Conservation (phyloP, 805 yeast genomes). For the Kluyveromyces lactis region DNA sequence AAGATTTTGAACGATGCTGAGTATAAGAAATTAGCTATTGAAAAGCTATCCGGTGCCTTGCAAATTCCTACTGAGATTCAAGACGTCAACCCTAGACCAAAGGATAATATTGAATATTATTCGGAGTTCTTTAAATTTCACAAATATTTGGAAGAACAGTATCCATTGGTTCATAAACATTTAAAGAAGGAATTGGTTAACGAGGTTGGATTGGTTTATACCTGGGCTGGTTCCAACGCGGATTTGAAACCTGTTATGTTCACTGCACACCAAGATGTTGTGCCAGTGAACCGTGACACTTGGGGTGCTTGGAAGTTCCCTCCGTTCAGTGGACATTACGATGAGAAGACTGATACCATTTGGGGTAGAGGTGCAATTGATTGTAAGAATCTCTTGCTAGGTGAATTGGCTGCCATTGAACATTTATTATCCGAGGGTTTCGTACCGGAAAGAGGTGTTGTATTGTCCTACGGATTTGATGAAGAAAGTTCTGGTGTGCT, state of each 20-base stretch:
- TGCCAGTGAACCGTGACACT: slow-evolving; percentile 63
- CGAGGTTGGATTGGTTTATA: slow-evolving; percentile 54
- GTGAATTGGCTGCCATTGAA: slow-evolving; percentile 60
- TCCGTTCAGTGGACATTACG: slow-evolving; percentile 61
- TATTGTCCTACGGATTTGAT: slow-evolving; percentile 68
- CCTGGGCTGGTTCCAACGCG: slow-evolving; percentile 51
- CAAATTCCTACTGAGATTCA: slow-evolving; percentile 54
- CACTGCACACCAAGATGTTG: slow-evolving; percentile 81
- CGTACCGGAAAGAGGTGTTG: slow-evolving; percentile 52
- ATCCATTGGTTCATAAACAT: slow-evolving; percentile 44
- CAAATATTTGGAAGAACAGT: slow-evolving; percentile 42
- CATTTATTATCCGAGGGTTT: slow-evolving; percentile 41
- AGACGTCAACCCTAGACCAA: slow-evolving; percentile 40
- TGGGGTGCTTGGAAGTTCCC: slow-evolving; percentile 54
- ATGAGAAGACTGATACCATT: slow-evolving; percentile 42
- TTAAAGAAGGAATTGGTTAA: slow-evolving; percentile 50
- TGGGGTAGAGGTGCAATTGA: slow-evolving; percentile 79
- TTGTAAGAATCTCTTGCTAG: slow-evolving; percentile 62
- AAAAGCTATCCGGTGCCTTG: slow-evolving; percentile 48
- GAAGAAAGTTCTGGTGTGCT: slow-evolving; percentile 62
- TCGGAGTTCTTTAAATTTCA: slow-evolving; percentile 43
- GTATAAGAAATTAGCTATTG: slow-evolving; percentile 33
- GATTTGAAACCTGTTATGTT: slow-evolving; percentile 56
- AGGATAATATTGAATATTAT: slow-evolving; percentile 35
- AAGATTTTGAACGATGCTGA: slow-evolving; percentile 26